Percentiles rank a stretch among this genome's conserved stretches.
phyloP scores from a whole-genome alignment of 2,329 filamentous ascomycete genomes.

The Colletotrichum falcatum region DNA sequence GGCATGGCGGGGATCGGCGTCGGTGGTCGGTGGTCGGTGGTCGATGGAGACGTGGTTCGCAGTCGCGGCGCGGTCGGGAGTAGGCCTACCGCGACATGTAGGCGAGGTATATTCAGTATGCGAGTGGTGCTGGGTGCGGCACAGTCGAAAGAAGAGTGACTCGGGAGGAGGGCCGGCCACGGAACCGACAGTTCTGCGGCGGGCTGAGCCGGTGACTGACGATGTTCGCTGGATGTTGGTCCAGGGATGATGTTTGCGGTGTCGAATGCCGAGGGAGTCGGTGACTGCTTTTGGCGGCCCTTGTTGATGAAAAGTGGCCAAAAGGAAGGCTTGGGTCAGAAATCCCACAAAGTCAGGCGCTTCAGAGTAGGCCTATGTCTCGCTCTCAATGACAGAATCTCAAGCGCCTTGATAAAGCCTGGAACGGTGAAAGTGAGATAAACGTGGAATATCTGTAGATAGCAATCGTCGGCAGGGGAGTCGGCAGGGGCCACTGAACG shows the following conservation, averaged over 20 bases:
- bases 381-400: background rate
- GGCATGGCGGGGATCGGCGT: slow-evolving; percentile 25
- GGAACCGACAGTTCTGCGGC: background rate
- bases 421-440: background rate
- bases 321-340: background rate
- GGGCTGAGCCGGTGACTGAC: background rate
- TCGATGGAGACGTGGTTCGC: background rate
- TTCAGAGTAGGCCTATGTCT: background rate
- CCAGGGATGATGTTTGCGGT: background rate
- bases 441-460: background rate
- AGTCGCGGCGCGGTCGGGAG: slow-evolving; percentile 6
- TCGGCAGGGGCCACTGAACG: background rate
- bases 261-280: background rate
- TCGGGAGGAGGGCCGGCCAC: background rate
- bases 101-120: background rate
- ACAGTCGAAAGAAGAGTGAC: background rate
- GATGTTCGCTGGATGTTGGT: slow-evolving; percentile 6
- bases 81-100: slow-evolving; percentile 11
- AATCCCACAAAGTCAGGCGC: background rate
- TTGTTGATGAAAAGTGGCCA: background rate
- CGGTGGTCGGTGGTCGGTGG: slow-evolving; percentile 5
- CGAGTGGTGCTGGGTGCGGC: background rate
- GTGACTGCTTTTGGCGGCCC: background rate
- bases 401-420: background rate
- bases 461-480: background rate